Evolutionary conservation across 768 basidiomycete species (phyloP), one percentile per base, ranked within the genome.

Genomic region (Nidularia pulvinata): DNA sequence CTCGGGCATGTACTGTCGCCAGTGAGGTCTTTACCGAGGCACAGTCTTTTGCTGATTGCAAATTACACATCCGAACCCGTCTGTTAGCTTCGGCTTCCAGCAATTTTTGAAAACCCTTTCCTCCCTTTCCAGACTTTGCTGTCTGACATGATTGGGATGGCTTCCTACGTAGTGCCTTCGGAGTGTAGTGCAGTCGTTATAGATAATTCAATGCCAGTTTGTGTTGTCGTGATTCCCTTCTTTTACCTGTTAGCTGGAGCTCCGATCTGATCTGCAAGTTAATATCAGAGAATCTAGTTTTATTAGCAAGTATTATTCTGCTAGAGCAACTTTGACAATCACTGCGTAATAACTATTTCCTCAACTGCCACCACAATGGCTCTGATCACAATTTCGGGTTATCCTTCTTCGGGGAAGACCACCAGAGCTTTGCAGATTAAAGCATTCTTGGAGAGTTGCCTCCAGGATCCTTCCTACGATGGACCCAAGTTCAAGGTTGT

Each of bases 1-100:
- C 89, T 91, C 88, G 89, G 89, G 89, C 87, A 88, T 85, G 89
- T 86, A 89, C 88, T 89, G 86, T 90, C 88, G 86, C 85, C 86
- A 89, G 89, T 92, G 91, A 93, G 88, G 91, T 93, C 80, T 84
- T 78, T 89, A 92, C 90, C 87, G 91, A 93, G 88, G 85, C 86
- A 88, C 86, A 90, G 88, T 89, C 82, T 90, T 78, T 92, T 91
- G 90, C 89, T 92, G 86, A 87, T 92, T 92, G 89, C 89, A 92
- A 92, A 92, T 89, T 91, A 91, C 81, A 89, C 89, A 92, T 92
- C 90, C 90, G 88, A 90, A 91, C 88, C 71, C 89, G 88, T 91
- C 89, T 88, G 82, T 84, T 69, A 79, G 87, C 88, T 91, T 89
- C 77, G 86, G 88, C 86, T 81, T 80, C 76, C 82, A 86, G 88